phyloP scores from a whole-genome alignment of 257 asterid species.

The Nicotiana tabacum region DNA sequence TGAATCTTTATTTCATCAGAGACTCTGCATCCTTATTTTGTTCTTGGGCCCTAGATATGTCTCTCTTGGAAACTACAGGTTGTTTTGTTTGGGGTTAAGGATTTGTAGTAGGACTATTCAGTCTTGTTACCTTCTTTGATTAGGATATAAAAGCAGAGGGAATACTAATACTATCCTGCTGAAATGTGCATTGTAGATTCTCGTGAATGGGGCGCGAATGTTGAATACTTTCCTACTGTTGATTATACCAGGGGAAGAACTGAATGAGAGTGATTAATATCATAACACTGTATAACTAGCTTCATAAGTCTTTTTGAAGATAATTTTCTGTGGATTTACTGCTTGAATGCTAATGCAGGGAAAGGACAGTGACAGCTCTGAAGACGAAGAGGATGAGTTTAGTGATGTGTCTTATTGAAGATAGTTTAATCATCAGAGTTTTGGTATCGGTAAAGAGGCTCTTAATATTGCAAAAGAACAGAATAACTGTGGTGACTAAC shows the following conservation, averaged over 20 bases:
- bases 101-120: no score
- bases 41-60: no score
- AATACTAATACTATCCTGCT: neutral
- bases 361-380: slow-evolving; percentile 51
- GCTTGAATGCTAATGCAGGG: slow-evolving; percentile 29
- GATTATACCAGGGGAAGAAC: neutral
- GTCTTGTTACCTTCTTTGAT: no score
- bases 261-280: neutral
- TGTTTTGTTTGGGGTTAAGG: no score
- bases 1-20: neutral
- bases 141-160: no score
- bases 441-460: slow-evolving; percentile 18
- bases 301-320: neutral
- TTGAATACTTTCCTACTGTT: neutral
- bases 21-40: no score
- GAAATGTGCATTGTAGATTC: neutral
- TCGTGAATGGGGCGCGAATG: neutral
- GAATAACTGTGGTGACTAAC: neutral
- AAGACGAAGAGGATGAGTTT: slow-evolving; percentile 31
- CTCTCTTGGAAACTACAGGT: no score
- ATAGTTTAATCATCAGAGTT: neutral
- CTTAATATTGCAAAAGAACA: neutral
- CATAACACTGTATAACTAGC: neutral
- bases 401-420: no score
- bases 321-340: neutral